Base-by-base conservation (phyloP, 805 yeast species). In the Zygotorulaspora florentina region DNA sequence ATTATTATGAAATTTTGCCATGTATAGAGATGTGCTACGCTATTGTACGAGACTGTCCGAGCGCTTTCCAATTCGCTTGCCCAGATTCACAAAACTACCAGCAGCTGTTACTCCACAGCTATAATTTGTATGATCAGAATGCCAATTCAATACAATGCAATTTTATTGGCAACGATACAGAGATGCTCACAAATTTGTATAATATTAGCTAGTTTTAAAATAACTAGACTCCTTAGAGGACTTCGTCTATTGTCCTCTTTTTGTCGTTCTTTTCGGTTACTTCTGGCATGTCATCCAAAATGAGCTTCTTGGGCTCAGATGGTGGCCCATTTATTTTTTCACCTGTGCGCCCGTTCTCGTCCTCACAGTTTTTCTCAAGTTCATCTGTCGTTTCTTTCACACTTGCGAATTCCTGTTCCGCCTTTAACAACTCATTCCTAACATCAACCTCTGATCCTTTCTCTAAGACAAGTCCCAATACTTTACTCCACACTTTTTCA, bases 31-130 rank as follows among this genome's bases (percentile, higher is more conserved):
- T 83, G 51, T 93, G 98, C 64, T 72, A 85, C 50, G 75, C 81
- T 5, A 77, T 93, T 7, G 93, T 84, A 2, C 74, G 87, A 40
- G 85, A 85, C 61, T 91, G 99, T 62, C 96, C 96, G 1, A 66
- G 89, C 0, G 79, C 69, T 26, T 80, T 91, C 57, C 80, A 79
- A 1, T 89, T 91, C 62, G 57, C 65, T 12, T 93, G 98, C 56
- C 98, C 99, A 8, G 41, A 45, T 34, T n/a, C 27, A 2, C 37
- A 39, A 1, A 40, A 36, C 5, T 45, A 57, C 20, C 31, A 47
- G 2, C 51, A 56, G 2, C 40, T 67, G 12, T 30, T 61, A 8
- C 35, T 48, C 23, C 46, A 48, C 17, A 69, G 74, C 47, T 70
- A 70, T 45, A 59, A 57, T 27, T 56, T 49, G 27, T 57, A 44